Percentiles rank a stretch among this genome's conserved stretches.
phyloP scores from a whole-genome alignment of 1,139 yeast species.

The Zygotorulaspora mrakii region DNA sequence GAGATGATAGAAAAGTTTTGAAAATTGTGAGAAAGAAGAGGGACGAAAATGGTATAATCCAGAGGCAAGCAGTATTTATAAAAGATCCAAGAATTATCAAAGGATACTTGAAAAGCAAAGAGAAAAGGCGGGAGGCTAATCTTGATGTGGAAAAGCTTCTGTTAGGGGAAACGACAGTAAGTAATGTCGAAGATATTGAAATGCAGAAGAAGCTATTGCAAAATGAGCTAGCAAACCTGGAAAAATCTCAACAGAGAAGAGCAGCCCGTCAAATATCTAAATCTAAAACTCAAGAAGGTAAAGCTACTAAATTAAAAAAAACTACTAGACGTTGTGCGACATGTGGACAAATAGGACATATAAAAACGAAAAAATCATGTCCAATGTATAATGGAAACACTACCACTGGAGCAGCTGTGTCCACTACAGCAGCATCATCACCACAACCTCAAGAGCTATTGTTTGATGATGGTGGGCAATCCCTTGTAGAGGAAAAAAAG shows the following conservation, averaged over 20 bases:
- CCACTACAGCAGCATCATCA: background rate
- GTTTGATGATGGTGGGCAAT: background rate
- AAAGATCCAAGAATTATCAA: slow-evolving; percentile 83
- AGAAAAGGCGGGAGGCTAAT: slow-evolving; percentile 57
- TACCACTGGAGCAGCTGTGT: no score
- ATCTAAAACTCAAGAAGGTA: slow-evolving; percentile 24
- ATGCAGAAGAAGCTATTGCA: slow-evolving; percentile 73
- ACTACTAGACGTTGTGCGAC: slow-evolving; percentile 86
- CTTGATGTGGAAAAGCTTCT: slow-evolving; percentile 35
- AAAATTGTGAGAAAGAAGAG: slow-evolving; percentile 75
- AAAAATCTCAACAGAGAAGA: slow-evolving; percentile 66
- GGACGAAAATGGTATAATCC: slow-evolving; percentile 83
- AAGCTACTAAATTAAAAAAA: slow-evolving; percentile 45
- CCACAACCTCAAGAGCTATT: background rate
- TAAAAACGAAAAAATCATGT: slow-evolving; percentile 79
- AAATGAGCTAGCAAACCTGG: slow-evolving; percentile 79
- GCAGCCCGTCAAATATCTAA: slow-evolving; percentile 61
- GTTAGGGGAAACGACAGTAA: slow-evolving; percentile 60
- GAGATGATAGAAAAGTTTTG: slow-evolving; percentile 47
- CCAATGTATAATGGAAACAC: slow-evolving; percentile 62
- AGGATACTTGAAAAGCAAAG: slow-evolving; percentile 78
- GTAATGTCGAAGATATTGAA: slow-evolving; percentile 83
- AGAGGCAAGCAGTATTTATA: slow-evolving; percentile 72
- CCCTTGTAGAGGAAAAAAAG: background rate
- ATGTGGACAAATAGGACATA: slow-evolving; percentile 95